Evolutionary conservation across 148 eudicot species (phyloP), one percentile per base, ranked within the genome.

Genomic region (Persicaria tinctoria): DNA sequence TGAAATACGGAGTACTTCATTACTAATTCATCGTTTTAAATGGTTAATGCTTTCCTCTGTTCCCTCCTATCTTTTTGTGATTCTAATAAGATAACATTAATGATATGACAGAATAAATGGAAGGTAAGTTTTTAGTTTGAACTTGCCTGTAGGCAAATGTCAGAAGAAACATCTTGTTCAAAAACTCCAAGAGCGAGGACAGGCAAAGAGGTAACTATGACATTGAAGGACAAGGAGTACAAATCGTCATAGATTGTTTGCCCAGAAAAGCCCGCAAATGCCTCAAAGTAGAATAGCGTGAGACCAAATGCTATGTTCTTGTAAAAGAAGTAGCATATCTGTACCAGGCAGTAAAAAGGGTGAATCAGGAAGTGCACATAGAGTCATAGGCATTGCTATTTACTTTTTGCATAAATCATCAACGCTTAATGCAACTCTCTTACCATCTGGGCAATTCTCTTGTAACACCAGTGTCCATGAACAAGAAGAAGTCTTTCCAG

Each of bases 381-480:
- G 18, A 12, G 47, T 16, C 17, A 66, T 66, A 66, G 47, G 46
- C 41, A 13, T 66, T 66, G 70, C 68, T 4, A 27, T 27, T 63
- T 63, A 45, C 5, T 27, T 66, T 38, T 41, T 12, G 48, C 11
- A 41, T 44, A 66, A 66, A 66, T 12, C 8, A 41, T 66, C 48
- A 32, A 47, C 70, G 13, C 32, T 41, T 17, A 48, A 17, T 17
- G 32, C 5, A 71, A 11, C 0, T 10, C 72, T 69, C 76, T 82
- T 92, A 95, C 98, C 98, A 95, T 95, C 76, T 89, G 96, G 72
- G 98, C 92, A 32, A 92, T 95, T 86, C 98, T 84, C 85, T 92
- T 95, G 76, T 95, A 95, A 79, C 98, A 95, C 98, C 97, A 95
- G 74, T 95, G 98, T 1, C 98, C 98, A 79, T 95, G 97, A 59